Conservation (phyloP, 768 basidiomycete species). For the Tylopilus plumbeoviolaceoides region DNA sequence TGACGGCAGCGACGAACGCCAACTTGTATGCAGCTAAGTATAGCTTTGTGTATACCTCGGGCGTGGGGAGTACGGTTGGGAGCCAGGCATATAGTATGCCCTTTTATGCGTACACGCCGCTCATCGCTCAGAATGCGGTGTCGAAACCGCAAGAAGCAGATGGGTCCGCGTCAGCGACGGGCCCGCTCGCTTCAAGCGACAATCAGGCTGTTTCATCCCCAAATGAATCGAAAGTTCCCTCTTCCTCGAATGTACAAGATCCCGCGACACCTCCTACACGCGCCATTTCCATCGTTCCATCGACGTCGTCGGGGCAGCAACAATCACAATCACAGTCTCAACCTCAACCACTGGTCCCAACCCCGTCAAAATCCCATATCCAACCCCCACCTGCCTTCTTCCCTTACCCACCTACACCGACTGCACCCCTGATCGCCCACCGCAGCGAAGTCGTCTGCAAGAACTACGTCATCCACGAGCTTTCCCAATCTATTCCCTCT, state of each 20-base stretch:
- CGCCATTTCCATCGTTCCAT: not conserved
- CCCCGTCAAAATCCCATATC: not conserved
- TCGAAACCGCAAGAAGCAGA: conserved; percentile 9
- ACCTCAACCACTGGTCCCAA: not conserved
- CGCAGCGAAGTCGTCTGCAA: conserved; percentile 52
- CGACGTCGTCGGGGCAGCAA: not conserved
- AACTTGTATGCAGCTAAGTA: conserved; percentile 16
- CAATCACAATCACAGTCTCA: not conserved
- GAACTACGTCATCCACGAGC: conserved; percentile 71
- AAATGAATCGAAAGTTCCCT: not conserved
- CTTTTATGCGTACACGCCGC: conserved; percentile 24
- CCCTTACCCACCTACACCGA: conserved; percentile 8
- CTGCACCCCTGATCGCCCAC: conserved; percentile 19
- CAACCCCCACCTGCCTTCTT: conserved; percentile 7
- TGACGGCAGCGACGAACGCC: conserved; percentile 12
- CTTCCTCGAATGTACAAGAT: conserved; percentile 1
- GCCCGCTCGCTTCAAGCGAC: not conserved
- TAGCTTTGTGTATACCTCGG: conserved; percentile 19
- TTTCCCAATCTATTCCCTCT: conserved; percentile 40
- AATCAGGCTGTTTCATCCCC: not conserved
- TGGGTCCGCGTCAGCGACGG: not conserved
- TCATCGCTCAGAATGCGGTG: conserved; percentile 4
- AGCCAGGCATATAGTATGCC: conserved; percentile 24
- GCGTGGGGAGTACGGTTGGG: conserved; percentile 5
- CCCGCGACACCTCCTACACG: not conserved